Evolutionary conservation across 768 basidiomycete genomes (phyloP), one percentile per base, ranked within the genome.

Genomic region (Tylopilus subfusipes): DNA sequence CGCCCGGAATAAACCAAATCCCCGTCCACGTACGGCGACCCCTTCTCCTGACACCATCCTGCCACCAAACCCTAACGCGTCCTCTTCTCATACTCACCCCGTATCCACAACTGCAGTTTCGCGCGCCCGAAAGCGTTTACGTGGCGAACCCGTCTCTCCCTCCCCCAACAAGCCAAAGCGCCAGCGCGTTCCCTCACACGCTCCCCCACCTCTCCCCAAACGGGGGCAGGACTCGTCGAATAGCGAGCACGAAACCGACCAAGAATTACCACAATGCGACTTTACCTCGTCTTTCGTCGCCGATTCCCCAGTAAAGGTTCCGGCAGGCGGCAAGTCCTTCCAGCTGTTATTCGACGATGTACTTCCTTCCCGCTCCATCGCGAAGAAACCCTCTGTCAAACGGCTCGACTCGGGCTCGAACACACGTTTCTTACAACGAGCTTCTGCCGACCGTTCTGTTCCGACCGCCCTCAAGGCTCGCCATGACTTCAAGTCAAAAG

Each of bases 101-200:
- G 64, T 60, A 6, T 64, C 73, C 19, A 68, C 63, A 44, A 73
- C 66, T 46, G 81, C 86, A 13, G 69, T 90, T 29, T 79, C 78
- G 24, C 80, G 87, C 31, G 90, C 90, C 21, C 82, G 89, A 34
- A 92, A 92, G 67, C 84, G 90, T 52, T 76, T 92, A 18, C 82
- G 90, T 30, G 90, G 90, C 25, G 90, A 92, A 63, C 84, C 84
- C 1, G 88, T 92, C 2, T 91, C 90, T 0, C 90, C 90, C 4
- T 89, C 90, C 18, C 90, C 90, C 4, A 82, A 78, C 64, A 90
- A 90, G 67, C 82, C 82, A 64, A 91, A 90, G 68, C 80, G 85
- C 54, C 78, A 78, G 65, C 86, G 86, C 39, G 65, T 82, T 48
- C 65, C 68, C 34, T 74, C 79, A 6, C 77, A 78, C 19, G 67